Conservation (phyloP, 148 eudicot species). For the Rhododendron ferrugineum region DNA sequence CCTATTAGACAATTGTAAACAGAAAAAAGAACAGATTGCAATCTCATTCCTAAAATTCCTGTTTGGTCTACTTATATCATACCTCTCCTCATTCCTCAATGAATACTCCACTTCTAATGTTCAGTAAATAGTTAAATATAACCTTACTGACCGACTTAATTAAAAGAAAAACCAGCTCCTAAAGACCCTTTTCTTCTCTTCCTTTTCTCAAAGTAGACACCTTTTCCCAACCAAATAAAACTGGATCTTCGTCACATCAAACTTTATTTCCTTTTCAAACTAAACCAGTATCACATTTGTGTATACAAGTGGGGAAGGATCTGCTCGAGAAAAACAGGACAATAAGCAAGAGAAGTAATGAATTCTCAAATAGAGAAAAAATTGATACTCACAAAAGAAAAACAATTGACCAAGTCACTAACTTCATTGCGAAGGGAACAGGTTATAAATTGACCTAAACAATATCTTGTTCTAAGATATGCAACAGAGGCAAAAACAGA, state of each 20-base stretch:
- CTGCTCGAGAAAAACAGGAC: not conserved
- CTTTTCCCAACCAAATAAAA: not conserved
- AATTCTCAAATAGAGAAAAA: not conserved
- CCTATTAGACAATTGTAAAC: not conserved
- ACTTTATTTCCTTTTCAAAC: not conserved
- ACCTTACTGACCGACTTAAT: not conserved
- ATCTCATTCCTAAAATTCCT: not conserved
- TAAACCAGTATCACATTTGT: not conserved
- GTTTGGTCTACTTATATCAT: not conserved
- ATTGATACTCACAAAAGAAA: not conserved
- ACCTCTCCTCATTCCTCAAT: not conserved
- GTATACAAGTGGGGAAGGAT: not conserved
- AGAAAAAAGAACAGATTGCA: not conserved
- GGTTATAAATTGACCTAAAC: not conserved
- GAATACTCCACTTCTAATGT: not conserved
- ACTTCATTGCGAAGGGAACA: not conserved
- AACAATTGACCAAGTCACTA: not conserved
- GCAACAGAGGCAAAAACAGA: not conserved
- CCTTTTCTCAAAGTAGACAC: not conserved
- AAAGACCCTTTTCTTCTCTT: not conserved
- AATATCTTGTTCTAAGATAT: not conserved
- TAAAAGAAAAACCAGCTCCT: not conserved
- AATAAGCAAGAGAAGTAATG: not conserved
- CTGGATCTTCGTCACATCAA: not conserved
- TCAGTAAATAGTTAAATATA: not conserved